Conservation (phyloP, 164 flowering plant species). For the Sextonia rubra region DNA sequence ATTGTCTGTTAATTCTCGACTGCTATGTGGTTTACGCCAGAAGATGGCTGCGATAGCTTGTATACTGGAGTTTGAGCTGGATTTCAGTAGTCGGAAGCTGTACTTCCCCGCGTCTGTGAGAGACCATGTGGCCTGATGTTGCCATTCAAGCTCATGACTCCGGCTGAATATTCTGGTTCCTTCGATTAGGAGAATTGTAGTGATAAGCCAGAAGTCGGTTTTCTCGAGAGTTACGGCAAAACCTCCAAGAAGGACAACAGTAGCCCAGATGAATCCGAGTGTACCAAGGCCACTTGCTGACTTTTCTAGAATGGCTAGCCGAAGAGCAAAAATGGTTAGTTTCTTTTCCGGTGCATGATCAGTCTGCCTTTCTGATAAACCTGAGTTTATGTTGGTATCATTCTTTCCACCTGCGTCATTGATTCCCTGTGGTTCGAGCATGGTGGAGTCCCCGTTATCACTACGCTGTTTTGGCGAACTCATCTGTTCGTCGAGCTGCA, state of each 20-base stretch:
- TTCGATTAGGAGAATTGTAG: slow-evolving; percentile 67
- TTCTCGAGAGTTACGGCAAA: slow-evolving; percentile 76
- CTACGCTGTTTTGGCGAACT: slow-evolving; percentile 18
- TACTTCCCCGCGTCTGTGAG: slow-evolving; percentile 59
- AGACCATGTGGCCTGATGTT: slow-evolving; percentile 87
- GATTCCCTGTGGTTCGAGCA: slow-evolving; percentile 33
- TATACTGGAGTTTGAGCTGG: slow-evolving; percentile 39
- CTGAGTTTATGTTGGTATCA: slow-evolving; percentile 33
- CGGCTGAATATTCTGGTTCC: slow-evolving; percentile 86
- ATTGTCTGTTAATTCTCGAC: slow-evolving; percentile 23
- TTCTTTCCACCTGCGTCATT: slow-evolving; percentile 23
- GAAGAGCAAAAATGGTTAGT: slow-evolving; percentile 86
- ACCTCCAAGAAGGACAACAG: slow-evolving; percentile 94
- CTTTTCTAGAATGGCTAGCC: slow-evolving; percentile 77
- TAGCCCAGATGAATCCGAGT: slow-evolving; percentile 94
- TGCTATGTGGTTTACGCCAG: neutral
- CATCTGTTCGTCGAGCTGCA: slow-evolving; percentile 27
- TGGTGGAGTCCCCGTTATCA: slow-evolving; percentile 24
- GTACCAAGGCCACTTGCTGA: slow-evolving; percentile 86
- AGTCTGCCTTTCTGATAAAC: slow-evolving; percentile 12
- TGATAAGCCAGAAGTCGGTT: slow-evolving; percentile 86
- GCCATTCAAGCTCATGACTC: slow-evolving; percentile 93
- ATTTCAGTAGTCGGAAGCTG: slow-evolving; percentile 61
- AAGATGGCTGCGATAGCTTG: slow-evolving; percentile 20
- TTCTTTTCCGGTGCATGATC: slow-evolving; percentile 75